These are phyloP conservation scores for Panicum virgatum DNA, from an alignment of 202 grass and related monocot species.

Conservation along the genomic window DNA sequence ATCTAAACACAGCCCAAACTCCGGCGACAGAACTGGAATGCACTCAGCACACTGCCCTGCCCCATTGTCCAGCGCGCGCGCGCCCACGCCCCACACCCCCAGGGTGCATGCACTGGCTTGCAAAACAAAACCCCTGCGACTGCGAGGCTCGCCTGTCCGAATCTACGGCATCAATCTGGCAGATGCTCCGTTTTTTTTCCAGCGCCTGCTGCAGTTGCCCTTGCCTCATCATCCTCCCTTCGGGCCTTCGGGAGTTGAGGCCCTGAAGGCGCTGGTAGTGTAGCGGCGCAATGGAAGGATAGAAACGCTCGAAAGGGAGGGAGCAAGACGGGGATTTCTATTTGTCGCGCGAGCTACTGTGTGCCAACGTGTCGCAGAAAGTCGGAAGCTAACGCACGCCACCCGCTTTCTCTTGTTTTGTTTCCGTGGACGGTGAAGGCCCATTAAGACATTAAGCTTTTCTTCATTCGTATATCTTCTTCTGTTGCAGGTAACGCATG, in stretches of 20 bases:
- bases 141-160: conserved; percentile 37
- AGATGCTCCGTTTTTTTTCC: conserved; percentile 21
- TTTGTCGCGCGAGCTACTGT: too few species aligned
- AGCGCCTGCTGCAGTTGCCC: neutral
- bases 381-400: too few species aligned
- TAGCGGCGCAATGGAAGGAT: neutral
- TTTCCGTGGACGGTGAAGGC: too few species aligned
- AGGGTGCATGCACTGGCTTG: neutral
- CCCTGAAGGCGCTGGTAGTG: neutral
- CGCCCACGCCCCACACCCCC: neutral
- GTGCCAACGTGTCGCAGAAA: too few species aligned
- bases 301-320: neutral
- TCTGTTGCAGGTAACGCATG: too few species aligned
- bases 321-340: too few species aligned
- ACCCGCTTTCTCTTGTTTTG: too few species aligned
- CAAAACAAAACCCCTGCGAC: conserved; percentile 22
- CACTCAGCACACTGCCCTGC: neutral
- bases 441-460: too few species aligned
- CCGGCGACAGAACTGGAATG: conserved; percentile 11
- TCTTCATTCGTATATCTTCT: too few species aligned
- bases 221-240: neutral
- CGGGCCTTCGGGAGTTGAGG: neutral
- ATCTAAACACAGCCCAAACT: too few species aligned
- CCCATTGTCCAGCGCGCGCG: neutral
- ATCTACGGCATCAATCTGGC: conserved; percentile 31